Conservation (phyloP, 805 yeast genomes). For the Kodamaea leandrae region DNA sequence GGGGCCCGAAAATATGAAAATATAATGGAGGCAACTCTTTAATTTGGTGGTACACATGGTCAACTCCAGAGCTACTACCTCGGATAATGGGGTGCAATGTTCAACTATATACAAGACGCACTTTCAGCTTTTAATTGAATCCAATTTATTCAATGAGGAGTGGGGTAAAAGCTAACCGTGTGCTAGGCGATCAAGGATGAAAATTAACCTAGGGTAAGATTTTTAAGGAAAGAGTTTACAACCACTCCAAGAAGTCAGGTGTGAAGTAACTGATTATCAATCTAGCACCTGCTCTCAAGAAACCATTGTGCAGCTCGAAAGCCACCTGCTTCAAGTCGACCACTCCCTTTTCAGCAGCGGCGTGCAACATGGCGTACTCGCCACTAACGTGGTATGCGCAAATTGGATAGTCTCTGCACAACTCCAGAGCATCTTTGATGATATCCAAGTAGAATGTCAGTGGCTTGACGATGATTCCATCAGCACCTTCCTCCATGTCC, state of each 20-base stretch:
- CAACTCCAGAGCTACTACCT: no score
- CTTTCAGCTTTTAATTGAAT: no score
- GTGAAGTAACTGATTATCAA: constrained; percentile 89
- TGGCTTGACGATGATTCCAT: constrained; percentile 93
- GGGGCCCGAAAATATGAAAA: no score
- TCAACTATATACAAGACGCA: no score
- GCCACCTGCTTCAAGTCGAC: constrained; percentile 80
- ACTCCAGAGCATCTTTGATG: constrained; percentile 79
- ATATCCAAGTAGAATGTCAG: constrained; percentile 93
- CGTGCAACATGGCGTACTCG: constrained; percentile 96
- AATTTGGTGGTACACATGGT: no score
- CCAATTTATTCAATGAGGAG: no score
- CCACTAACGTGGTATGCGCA: constrained; percentile 97
- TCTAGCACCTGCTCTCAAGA: constrained; percentile 93
- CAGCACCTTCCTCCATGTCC: constrained; percentile 91
- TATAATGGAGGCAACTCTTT: no score
- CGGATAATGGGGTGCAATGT: no score
- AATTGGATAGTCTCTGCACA: constrained; percentile 81
- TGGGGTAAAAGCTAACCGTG: no score
- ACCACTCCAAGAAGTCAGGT: constrained; percentile 95
- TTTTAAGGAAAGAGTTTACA: no score
- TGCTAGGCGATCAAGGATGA: no score
- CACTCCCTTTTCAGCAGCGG: constrained; percentile 95
- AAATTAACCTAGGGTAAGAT: no score
- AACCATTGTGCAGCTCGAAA: constrained; percentile 87